These are phyloP conservation scores for Trichosporon coremiiforme DNA, from an alignment of 1,284 basidiomycete species.

Conservation along the genomic window DNA sequence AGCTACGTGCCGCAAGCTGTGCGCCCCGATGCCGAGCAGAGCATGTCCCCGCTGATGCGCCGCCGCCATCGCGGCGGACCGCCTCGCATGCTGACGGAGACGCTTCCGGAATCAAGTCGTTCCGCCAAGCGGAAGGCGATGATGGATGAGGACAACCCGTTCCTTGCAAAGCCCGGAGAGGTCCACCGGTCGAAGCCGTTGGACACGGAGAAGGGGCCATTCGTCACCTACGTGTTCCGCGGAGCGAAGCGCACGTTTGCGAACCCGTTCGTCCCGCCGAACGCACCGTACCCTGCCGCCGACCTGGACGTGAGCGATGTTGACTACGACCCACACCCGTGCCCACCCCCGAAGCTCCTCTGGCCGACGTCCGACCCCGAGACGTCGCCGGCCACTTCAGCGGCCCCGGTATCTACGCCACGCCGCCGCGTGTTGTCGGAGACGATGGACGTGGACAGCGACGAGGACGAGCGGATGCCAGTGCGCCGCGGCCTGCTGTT, in stretches of 20 bases:
- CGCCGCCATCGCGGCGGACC: slow-evolving; percentile 1
- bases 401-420: slow-evolving; percentile 20
- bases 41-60: slow-evolving; percentile 23
- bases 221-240: slow-evolving; percentile 53
- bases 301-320: slow-evolving; percentile 41
- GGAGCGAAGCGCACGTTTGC: slow-evolving; percentile 52
- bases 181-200: slow-evolving; percentile 21
- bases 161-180: slow-evolving; percentile 46
- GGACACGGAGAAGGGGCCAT: slow-evolving; percentile 32
- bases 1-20: slow-evolving; percentile 28
- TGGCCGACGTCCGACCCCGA: slow-evolving; percentile 36
- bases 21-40: slow-evolving; percentile 24
- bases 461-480: slow-evolving; percentile 19
- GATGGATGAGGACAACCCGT: slow-evolving; percentile 48
- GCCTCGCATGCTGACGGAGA: slow-evolving; percentile 18
- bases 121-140: slow-evolving; percentile 29
- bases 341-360: slow-evolving; percentile 46
- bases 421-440: background rate
- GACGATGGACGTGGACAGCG: slow-evolving; percentile 20
- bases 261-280: slow-evolving; percentile 45
- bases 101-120: background rate
- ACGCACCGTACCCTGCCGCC: slow-evolving; percentile 35
- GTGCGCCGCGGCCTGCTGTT: slow-evolving; percentile 29
- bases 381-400: slow-evolving; percentile 7
- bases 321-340: slow-evolving; percentile 49